Percentiles rank a stretch among this genome's conserved stretches.
Conservation (phyloP, 495 filamentous ascomycete species). For the Tuber borchii region DNA sequence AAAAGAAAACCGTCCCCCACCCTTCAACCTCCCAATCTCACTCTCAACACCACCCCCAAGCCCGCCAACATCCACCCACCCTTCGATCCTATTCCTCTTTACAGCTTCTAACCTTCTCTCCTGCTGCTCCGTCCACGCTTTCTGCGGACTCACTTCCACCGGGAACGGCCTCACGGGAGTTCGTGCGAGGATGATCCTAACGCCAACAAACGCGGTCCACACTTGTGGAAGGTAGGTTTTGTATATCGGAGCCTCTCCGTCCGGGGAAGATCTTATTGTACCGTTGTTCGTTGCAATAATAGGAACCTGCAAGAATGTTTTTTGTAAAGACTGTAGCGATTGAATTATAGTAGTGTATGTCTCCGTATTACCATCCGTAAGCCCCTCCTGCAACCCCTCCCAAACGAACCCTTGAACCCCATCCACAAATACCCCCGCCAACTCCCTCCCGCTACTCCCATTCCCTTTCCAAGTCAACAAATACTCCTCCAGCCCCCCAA, state of each 20-base stretch:
- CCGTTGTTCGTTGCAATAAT: background rate
- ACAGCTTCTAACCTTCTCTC: constrained; percentile 1
- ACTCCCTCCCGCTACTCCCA: background rate
- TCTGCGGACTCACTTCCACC: background rate
- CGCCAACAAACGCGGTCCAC: background rate
- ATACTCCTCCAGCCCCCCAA: constrained; percentile 10
- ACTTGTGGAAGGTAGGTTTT: background rate
- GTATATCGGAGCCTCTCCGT: background rate
- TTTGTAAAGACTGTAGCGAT: background rate
- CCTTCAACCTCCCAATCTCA: background rate
- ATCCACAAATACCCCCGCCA: background rate
- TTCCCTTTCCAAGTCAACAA: constrained; percentile 3
- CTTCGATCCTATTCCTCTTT: background rate
- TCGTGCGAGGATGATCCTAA: constrained; percentile 1
- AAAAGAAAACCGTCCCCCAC: constrained; percentile 4
- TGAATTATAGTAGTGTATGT: background rate
- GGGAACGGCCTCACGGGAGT: background rate
- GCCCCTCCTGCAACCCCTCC: background rate
- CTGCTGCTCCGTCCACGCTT: background rate
- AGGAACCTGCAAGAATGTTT: background rate
- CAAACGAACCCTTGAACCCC: constrained; percentile 3
- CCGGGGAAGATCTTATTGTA: background rate
- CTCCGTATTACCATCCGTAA: background rate
- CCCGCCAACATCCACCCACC: background rate
- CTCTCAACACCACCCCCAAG: constrained; percentile 5